These are phyloP conservation scores for Suzukiozyma palmioleophila DNA, from an alignment of 1,139 yeast species.

Conservation along the genomic window DNA sequence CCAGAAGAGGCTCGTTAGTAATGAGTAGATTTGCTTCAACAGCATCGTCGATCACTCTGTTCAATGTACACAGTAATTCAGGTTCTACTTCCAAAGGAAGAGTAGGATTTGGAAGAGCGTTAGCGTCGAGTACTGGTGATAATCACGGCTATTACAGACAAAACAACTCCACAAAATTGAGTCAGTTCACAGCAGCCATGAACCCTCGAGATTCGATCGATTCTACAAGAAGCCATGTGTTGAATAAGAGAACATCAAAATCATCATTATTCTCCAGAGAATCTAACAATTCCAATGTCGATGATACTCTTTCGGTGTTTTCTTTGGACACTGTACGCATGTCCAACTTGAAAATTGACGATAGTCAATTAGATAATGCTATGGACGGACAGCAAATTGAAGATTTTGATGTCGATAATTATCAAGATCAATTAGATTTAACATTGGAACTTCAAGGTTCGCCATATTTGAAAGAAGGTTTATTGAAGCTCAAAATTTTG, in stretches of 20 bases:
- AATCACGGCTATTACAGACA: slow-evolving; percentile 20
- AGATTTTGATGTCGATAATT: slow-evolving; percentile 38
- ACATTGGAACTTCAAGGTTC: slow-evolving; percentile 64
- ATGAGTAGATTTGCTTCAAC: slow-evolving; percentile 31
- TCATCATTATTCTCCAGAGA: slow-evolving; percentile 33
- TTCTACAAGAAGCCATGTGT: slow-evolving; percentile 5
- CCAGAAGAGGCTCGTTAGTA: slow-evolving; percentile 23
- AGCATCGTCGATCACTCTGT: slow-evolving; percentile 28
- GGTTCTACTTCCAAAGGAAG: slow-evolving; percentile 11
- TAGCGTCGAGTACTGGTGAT: slow-evolving; percentile 28
- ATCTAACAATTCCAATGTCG: slow-evolving; percentile 19
- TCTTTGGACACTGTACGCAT: slow-evolving; percentile 33
- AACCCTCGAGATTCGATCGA: slow-evolving; percentile 30
- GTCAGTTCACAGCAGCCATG: slow-evolving; percentile 13
- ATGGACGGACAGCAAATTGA: slow-evolving; percentile 23
- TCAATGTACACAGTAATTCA: slow-evolving; percentile 14
- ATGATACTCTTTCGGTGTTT: slow-evolving; percentile 35
- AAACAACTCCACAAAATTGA: slow-evolving; percentile 19
- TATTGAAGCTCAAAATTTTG: slow-evolving; percentile 48
- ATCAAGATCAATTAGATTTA: slow-evolving; percentile 53
- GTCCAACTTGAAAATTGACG: slow-evolving; percentile 14
- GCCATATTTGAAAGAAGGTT: slow-evolving; percentile 78
- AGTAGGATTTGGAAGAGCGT: slow-evolving; percentile 44
- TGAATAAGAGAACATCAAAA: slow-evolving; percentile 33
- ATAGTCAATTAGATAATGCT: slow-evolving; percentile 8